Base-by-base conservation (phyloP, 495 filamentous ascomycete genomes). In the Penicillium arizonense region DNA sequence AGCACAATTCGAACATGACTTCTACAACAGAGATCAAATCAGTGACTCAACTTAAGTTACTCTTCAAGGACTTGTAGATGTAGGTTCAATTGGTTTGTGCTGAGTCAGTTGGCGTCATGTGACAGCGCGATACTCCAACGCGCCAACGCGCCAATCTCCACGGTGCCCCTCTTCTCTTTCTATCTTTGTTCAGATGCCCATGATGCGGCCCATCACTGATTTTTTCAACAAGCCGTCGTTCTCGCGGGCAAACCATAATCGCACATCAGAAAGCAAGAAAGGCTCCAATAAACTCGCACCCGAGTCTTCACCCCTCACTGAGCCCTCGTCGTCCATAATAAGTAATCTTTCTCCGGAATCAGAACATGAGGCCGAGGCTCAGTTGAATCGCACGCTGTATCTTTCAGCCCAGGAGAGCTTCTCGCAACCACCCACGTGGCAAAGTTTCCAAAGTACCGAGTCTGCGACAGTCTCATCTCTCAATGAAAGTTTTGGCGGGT, bases 181-280 rank as follows among this genome's bases (percentile, higher is more conserved):
- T 18, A 26, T 40, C 53, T 55, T 23, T n/a, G 34, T 33, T 44
- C 23, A 21, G 24, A 66, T 67, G 57, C 34, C 55, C 45, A 65
- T 48, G 36, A 65, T 68, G 54, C 58, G 56, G 11, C 70, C 36
- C 18, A 65, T 78, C 20, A 66, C 56, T 1, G 68, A 67, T 32
- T 78, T 67, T 36, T 79, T 81, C 55, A 73, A 67, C 23, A 68
- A 60, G 11, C 71, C 73, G 7, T 13, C 42, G 3, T 70, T 63
- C 39, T 47, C 62, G 1, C 23, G 24, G n/a, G 28, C 41, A 3
- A 39, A 55, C 33, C 14, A 42, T 7, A 20, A 53, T 13, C 32
- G 12, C 28, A 51, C 56, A 4, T 30, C 47, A 2, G 56, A 63
- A 42, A 47, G 52, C 6, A 34, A 47, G 36, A 24, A 51, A 26